Evolutionary conservation across 805 yeast genomes (phyloP), one percentile per base, ranked within the genome.

Genomic region (Saturnispora quitensis): DNA sequence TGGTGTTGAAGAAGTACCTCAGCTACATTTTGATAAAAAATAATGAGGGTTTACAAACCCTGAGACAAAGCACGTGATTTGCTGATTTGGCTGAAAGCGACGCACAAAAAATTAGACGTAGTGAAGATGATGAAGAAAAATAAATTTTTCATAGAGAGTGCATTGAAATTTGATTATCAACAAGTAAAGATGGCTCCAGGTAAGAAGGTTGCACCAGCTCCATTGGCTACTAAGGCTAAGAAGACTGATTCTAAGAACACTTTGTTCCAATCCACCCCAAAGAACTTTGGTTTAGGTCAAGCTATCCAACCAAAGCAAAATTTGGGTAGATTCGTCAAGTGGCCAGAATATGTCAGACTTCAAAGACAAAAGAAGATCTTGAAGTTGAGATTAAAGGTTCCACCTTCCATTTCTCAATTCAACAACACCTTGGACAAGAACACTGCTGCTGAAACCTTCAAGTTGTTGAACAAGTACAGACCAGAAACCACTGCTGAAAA

Each of bases 341-440:
- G 99, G 99, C 99, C 99, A 72, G 93, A 86, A 77, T 89, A 91
- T 74, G 95, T 91, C 65, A 88, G 96, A 79, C 80, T 93, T 66
- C 99, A 91, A 82, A 90, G 99, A 83, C 98, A 93, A 79, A 93
- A 85, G 86, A 91, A 91, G 84, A 86, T 91, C 73, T 81, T 91
- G 73, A 78, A 84, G 68, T 73, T 90, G 75, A 90, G 99, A 85
- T 82, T 91, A 72, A 91, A 93, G 86, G 99, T 91, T 72, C 99
- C 99, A 64, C 99, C 99, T 70, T 86, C 98, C 61, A 84, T 91
- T 71, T 82, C 98, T 62, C 99, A 91, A 80, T 91, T 91, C 84
- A 89, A 89, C 70, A 78, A 86, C 77, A 84, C 89, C 69, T 81
- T 91, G 74, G 99, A 91, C 86, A 90, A 90, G 86, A 91, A 91